Base-by-base conservation (phyloP, 2,329 filamentous ascomycete species). In the Apiospora koreana region DNA sequence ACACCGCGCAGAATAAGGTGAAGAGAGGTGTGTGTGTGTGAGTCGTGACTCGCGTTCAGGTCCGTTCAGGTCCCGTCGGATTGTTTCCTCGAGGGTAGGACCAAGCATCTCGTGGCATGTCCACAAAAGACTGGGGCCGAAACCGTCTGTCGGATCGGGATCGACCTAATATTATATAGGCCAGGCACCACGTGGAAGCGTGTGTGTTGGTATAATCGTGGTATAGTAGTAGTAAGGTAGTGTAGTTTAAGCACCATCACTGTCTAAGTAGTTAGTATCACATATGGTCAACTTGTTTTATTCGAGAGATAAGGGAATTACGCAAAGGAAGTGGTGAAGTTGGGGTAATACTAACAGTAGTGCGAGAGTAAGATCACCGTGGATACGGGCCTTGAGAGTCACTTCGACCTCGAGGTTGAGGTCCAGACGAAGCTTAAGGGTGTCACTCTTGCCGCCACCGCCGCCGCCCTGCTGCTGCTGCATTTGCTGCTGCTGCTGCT, bases 361-460 rank as follows among this genome's bases (percentile, higher is more conserved):
- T 74, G 91, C 92, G 74, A 96, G 81, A 65, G 92, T 94, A 73
- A 97, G 82, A 83, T 97, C 94, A 79, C 94, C 94, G 75, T 94
- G 91, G 75, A 96, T 95, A 81, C 92, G 91, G 25, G 93, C 93
- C 86, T 96, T 96, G 71, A 96, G 87, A 76, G 94, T 92, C 73
- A 96, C 93, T 81, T 96, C 93, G 69, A 96, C 88, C 76, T 96
- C 93, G 71, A 96, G 84, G 80, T 96, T 96, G 72, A 94, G 86
- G 77, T 96, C 93, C n/a, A 96, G 83, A 65, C 91, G 87, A 76
- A 96, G 82, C 77, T 91, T 91, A 77, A 95, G 82, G 31, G 93
- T 93, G 76, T 95, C 78, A 48, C 71, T 73, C 43, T 73, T 75
- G 23, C 70, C 71, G 41, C 67, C 65, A 23, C 68, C 35, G 10